Evolutionary conservation across 208 protist species (phyloP), one percentile per base, ranked within the genome.

Genomic region (Crithidia fasciculata): DNA sequence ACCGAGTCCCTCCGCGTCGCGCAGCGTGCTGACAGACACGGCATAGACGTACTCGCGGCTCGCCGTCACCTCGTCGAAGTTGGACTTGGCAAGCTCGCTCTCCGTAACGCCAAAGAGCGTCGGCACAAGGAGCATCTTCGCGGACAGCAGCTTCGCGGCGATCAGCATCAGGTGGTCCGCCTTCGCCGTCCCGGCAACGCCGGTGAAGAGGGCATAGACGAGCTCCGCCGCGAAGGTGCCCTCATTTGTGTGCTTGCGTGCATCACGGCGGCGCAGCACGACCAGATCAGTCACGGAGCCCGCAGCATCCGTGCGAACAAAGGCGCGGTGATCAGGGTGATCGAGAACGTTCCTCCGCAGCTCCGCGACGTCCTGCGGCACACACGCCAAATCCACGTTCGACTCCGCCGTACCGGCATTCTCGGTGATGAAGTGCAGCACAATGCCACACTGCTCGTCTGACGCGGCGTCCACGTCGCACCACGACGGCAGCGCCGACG

Each of bases 41-140:
- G 73, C 80, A 70, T 96, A 96, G 28, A 96, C 69, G 53, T 85
- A 93, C 74, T 95, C 80, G 9, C 92, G 85, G 36, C 58, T 61
- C 8, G 40, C 2, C 8, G 66, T 19, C n/a, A 90, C 19, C 69
- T 96, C 89, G 40, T 93, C 89, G 62, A 93, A 95, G 64, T 86
- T 89, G 7, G 81, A 81, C 78, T 91, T 95, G 66, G 81, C 86
- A 9, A 95, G 64, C 49, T 96, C 92, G 58, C 83, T 91, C 15
- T 96, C 92, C 15, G 90, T 84, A 67, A 95, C 84, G 57, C 92
- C 88, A 65, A 90, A 94, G 72, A 91, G 73, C 70, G 73, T 89
- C 13, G 92, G 88, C 41, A 94, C 80, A 4, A 93, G 82, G 12
- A 93, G 61, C 65, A 93, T 72, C 39, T 83, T 74, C 28, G 86